Conservation (phyloP, 345 rosid species). For the Dimocarpus longan region DNA sequence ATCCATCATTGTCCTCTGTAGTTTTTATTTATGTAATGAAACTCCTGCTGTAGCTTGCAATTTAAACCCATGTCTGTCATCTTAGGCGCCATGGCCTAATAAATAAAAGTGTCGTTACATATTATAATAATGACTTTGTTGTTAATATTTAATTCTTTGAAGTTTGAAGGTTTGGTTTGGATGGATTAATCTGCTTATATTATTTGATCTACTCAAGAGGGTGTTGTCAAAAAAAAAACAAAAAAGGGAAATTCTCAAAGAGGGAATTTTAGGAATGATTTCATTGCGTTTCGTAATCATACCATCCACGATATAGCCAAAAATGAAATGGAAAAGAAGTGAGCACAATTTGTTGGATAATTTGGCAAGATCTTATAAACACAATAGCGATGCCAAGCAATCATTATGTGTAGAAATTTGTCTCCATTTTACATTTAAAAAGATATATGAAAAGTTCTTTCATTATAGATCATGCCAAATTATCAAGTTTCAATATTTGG, state of each 20-base stretch:
- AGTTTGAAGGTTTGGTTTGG: not conserved
- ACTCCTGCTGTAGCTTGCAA: not conserved
- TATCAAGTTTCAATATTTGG: too few species aligned
- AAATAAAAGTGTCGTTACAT: constrained; percentile 19
- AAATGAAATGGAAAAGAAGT: too few species aligned
- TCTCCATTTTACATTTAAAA: too few species aligned
- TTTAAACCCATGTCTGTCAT: constrained; percentile 1
- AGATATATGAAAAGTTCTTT: too few species aligned
- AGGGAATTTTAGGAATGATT: not conserved
- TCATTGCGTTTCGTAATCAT: too few species aligned
- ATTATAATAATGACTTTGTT: not conserved
- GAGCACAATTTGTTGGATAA: too few species aligned
- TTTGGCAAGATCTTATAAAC: too few species aligned
- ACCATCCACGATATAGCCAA: too few species aligned
- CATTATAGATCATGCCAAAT: too few species aligned
- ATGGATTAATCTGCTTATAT: not conserved
- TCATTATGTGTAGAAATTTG: too few species aligned
- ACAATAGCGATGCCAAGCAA: too few species aligned
- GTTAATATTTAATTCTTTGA: not conserved
- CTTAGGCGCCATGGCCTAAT: constrained; percentile 23
- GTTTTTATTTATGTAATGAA: constrained; percentile 6
- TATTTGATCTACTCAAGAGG: not conserved
- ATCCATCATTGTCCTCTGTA: not conserved
- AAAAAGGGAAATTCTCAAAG: not conserved
- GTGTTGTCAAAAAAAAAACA: too few species aligned